Base-by-base conservation (phyloP, 2,329 filamentous ascomycete species). In the Sporothrix mexicana region DNA sequence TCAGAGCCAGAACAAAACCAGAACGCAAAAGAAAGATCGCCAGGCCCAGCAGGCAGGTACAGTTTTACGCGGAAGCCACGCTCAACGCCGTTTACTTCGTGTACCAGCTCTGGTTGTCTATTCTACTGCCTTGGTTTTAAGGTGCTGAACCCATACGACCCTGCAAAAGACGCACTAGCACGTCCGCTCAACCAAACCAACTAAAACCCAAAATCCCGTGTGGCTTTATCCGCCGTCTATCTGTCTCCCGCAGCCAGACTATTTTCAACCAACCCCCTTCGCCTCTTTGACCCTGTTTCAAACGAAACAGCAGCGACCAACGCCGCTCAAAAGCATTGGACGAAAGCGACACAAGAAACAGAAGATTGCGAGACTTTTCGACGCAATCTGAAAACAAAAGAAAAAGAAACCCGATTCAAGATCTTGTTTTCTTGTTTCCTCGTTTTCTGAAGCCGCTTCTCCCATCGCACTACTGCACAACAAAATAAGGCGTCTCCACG, bases 181-280 rank as follows among this genome's bases (percentile, higher is more conserved):
- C 25, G 17, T 43, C 66, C 23, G 53, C 23, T 36, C 47, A 15
- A 17, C 49, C 43, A 49, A 36, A 67, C 43, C 62, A 64, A 45
- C 61, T 45, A 45, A 15, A 23, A 45, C 41, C 17, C 36, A 62
- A 43, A 57, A 49, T 15, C 43, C 61, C 45, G 70, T 73, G 74
- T 73, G 74, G 70, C 72, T 59, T 71, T 73, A 73, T 61, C 74
- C 72, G 70, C 66, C 47, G 69, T 59, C 69, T 64, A 47, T 45
- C 23, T 72, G 51, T 66, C 49, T 74, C 70, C 70, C 59, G 69
- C 73, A 70, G 69, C 57, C 55, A 43, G 68, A 25, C 57, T 59
- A 13, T 15, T 57, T 70, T 53, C 20, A 70, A 49, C 72, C 72
- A 70, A 70, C 41, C 51, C 51, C 66, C 55, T 72, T 30, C 45